A percentile compares a stretch with the other conserved stretches of the same genome.
phyloP scores from a whole-genome alignment of 495 filamentous ascomycete species.

The Aspergillus indologenus region DNA sequence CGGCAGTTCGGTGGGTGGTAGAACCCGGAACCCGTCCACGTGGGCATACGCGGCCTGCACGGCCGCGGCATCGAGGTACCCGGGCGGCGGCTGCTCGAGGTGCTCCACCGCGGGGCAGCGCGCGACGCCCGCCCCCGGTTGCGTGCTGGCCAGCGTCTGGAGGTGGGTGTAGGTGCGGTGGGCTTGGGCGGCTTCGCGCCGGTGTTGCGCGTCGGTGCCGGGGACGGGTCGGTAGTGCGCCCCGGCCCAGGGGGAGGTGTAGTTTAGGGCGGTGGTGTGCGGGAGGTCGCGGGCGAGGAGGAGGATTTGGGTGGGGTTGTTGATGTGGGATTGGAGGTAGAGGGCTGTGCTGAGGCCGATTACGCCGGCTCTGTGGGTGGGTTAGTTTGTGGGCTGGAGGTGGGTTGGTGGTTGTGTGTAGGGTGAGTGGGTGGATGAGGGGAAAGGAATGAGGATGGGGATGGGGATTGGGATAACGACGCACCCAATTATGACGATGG shows the following conservation, averaged over 20 bases:
- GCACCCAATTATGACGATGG: conserved; percentile 47
- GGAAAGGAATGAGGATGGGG: too few relatives aligned
- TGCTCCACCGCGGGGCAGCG: conserved; percentile 57
- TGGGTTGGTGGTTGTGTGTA: too few relatives aligned
- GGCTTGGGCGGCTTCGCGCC: conserved; percentile 49
- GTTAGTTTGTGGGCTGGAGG: not conserved
- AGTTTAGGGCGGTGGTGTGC: conserved; percentile 52
- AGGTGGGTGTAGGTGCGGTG: conserved; percentile 51
- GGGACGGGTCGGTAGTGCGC: conserved; percentile 59
- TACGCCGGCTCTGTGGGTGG: conserved; percentile 50
- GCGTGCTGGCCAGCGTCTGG: conserved; percentile 31
- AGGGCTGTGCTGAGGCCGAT: conserved; percentile 55
- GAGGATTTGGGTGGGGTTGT: conserved; percentile 46
- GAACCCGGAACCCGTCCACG: conserved; percentile 43
- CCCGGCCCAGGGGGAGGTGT: conserved; percentile 64
- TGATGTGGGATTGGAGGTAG: conserved; percentile 42
- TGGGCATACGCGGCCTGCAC: conserved; percentile 29
- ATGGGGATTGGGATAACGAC: not conserved
- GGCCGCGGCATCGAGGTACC: conserved; percentile 37
- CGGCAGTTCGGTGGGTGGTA: conserved; percentile 41
- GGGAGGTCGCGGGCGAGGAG: conserved; percentile 55
- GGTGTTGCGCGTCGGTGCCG: conserved; percentile 35
- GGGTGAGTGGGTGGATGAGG: too few relatives aligned
- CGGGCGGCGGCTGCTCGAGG: conserved; percentile 48
- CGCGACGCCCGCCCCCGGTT: conserved; percentile 51